phyloP scores from a whole-genome alignment of 768 basidiomycete genomes.

The Lentinula sp. region DNA sequence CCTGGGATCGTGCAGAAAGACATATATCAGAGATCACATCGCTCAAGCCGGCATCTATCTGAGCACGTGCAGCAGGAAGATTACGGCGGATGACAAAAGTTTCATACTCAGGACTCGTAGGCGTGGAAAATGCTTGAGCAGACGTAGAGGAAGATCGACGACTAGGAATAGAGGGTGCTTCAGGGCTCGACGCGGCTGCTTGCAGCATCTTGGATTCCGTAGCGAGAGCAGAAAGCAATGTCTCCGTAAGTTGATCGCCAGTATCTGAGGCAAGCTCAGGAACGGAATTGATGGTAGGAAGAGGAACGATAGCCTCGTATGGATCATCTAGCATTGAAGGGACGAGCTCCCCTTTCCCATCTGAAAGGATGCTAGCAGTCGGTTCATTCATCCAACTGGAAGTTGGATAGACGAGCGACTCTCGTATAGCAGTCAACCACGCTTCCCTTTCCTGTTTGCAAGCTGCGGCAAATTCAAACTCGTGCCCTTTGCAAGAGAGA shows the following conservation, averaged over 20 bases:
- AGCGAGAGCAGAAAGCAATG: constrained; percentile 6
- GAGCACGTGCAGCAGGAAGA: constrained; percentile 56
- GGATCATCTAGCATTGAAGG: constrained; percentile 29
- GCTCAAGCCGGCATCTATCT: constrained; percentile 70
- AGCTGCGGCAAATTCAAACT: constrained; percentile 82
- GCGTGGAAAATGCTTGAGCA: constrained; percentile 53
- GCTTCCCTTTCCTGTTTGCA: constrained; percentile 79
- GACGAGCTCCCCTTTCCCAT: constrained; percentile 34
- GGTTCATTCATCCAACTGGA: constrained; percentile 56
- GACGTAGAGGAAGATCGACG: constrained; percentile 63
- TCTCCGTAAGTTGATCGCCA: not conserved
- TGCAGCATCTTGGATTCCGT: constrained; percentile 14
- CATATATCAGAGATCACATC: constrained; percentile 80
- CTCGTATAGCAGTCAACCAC: constrained; percentile 73
- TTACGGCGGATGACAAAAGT: constrained; percentile 64
- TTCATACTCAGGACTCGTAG: constrained; percentile 45
- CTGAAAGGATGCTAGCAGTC: constrained; percentile 51
- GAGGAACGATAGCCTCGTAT: constrained; percentile 30
- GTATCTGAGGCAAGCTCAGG: constrained; percentile 35
- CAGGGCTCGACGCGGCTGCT: constrained; percentile 8
- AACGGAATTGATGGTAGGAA: constrained; percentile 55
- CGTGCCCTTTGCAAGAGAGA: constrained; percentile 59
- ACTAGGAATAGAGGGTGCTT: constrained; percentile 26
- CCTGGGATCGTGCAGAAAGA: constrained; percentile 60
- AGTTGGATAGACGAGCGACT: constrained; percentile 35